phyloP scores from a whole-genome alignment of 352 stramenopile genomes.

The Globisporangium recalcitrans region DNA sequence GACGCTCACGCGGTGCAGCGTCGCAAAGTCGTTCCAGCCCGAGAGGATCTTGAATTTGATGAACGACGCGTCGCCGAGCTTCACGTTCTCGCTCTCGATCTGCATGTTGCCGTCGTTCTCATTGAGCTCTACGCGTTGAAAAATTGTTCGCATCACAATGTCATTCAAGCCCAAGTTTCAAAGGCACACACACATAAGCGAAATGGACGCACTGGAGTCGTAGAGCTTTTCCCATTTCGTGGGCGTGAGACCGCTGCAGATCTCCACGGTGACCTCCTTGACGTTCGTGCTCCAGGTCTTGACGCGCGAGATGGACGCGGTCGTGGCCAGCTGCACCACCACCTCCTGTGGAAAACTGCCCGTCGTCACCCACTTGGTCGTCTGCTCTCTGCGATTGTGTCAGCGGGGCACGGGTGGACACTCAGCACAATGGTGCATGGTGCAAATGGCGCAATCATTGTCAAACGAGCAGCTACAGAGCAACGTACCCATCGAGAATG shows the following conservation, averaged over 20 bases:
- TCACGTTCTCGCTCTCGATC: slow-evolving; percentile 69
- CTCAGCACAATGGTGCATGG: not conserved
- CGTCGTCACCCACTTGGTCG: slow-evolving; percentile 80
- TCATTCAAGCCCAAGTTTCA: not conserved
- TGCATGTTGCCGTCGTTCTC: slow-evolving; percentile 83
- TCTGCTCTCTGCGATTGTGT: slow-evolving; percentile 43
- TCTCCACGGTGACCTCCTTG: slow-evolving; percentile 68
- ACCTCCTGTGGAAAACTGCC: slow-evolving; percentile 80
- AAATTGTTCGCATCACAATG: not conserved
- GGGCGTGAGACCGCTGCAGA: slow-evolving; percentile 58
- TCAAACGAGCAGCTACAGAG: not conserved
- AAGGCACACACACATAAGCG: not conserved
- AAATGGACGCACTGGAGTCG: slow-evolving; percentile 52
- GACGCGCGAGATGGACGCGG: slow-evolving; percentile 64
- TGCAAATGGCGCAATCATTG: no score
- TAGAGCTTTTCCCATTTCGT: slow-evolving; percentile 82
- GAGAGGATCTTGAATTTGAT: slow-evolving; percentile 83
- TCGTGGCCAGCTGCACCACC: slow-evolving; percentile 72
- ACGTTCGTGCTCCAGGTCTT: slow-evolving; percentile 78
- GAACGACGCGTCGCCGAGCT: slow-evolving; percentile 68
- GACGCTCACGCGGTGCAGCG: slow-evolving; percentile 71
- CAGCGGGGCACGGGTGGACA: not conserved
- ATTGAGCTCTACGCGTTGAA: slow-evolving; percentile 42
- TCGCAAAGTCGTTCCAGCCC: slow-evolving; percentile 77
- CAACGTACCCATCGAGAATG: slow-evolving; percentile 67